phyloP scores from a whole-genome alignment of 495 filamentous ascomycete genomes.

The Hypoxylon fuscum region DNA sequence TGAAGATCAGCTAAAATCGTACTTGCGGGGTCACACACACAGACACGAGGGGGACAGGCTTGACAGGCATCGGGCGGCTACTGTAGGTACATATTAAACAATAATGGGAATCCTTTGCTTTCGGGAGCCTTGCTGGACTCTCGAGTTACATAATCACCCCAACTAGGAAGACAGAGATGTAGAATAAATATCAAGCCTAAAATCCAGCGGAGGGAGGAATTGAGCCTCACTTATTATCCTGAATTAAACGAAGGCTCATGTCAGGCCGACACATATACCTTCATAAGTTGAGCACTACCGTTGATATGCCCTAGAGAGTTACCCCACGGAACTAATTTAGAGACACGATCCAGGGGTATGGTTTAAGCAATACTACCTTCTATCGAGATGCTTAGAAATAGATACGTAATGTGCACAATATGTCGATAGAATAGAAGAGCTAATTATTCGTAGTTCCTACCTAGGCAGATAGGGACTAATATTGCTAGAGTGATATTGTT shows the following conservation, averaged over 20 bases:
- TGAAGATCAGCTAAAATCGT: constrained; percentile 27
- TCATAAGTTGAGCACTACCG: too few species aligned
- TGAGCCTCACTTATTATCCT: constrained; percentile 41
- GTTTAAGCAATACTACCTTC: constrained; percentile 6
- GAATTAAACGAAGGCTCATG: constrained; percentile 33
- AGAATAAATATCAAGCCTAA: constrained; percentile 33
- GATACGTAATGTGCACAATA: too few species aligned
- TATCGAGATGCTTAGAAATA: constrained; percentile 16
- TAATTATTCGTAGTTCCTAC: neutral
- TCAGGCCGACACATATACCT: constrained; percentile 4
- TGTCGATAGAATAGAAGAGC: neutral
- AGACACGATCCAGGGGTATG: neutral
- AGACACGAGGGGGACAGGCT: neutral
- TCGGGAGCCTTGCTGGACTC: neutral
- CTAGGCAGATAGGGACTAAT: too few species aligned
- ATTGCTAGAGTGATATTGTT: too few species aligned
- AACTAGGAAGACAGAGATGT: constrained; percentile 25
- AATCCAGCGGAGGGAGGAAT: constrained; percentile 22
- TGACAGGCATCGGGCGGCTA: constrained; percentile 25
- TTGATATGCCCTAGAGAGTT: neutral
- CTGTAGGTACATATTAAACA: constrained; percentile 33
- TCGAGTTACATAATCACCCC: constrained; percentile 23
- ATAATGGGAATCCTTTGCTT: constrained; percentile 18
- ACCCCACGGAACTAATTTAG: constrained; percentile 1
- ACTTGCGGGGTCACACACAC: constrained; percentile 34